Evolutionary conservation across 768 basidiomycete genomes (phyloP), one percentile per base, ranked within the genome.

Genomic region (Dictyophora rubrovolvata): DNA sequence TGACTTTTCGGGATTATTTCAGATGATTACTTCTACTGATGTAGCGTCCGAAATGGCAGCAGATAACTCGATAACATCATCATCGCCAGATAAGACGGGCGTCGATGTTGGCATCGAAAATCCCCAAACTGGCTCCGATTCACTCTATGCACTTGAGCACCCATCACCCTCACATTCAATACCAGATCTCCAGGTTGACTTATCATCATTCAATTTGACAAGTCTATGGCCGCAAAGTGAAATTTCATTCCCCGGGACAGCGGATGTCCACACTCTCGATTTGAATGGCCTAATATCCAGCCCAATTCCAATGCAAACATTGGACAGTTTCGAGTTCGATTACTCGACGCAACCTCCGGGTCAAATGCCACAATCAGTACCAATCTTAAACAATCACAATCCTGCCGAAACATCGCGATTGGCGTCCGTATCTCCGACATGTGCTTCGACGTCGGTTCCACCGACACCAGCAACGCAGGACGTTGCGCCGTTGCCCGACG

Each of bases 221-320:
- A 48, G 33, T 23, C 47, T 36, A n/a, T 53, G 28, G 50, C 33
- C 48, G 16, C 49, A 59, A 21, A 48, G 33, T 34, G 48, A 16
- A 21, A 34, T 22, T 23, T 49, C 48, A 14, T 6, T 51, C 2
- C 22, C 6, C 47, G 28, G 18, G 50, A 16, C 21, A 34, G 12
- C 21, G 28, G 28, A 51, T 16, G 20, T 34, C 33, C 55, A 5
- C 1, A 28, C 21, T 49, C 46, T 48, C 20, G 57, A 59, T 47
- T 28, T 59, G 48, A 52, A 17, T 48, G 28, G 57, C 11, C 33
- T 59, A 5, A 52, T 59, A 48, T 51, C 57, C n/a, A 48, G 28
- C 20, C 17, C 50, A 14, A 50, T 59, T 48, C 33, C 57, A 6
- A 51, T 18, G 7, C 33, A 52, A 47, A 36, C 57, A 11, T 36